Conservation (phyloP, 2,329 filamentous ascomycete species). For the Trichoderma lentiforme region DNA sequence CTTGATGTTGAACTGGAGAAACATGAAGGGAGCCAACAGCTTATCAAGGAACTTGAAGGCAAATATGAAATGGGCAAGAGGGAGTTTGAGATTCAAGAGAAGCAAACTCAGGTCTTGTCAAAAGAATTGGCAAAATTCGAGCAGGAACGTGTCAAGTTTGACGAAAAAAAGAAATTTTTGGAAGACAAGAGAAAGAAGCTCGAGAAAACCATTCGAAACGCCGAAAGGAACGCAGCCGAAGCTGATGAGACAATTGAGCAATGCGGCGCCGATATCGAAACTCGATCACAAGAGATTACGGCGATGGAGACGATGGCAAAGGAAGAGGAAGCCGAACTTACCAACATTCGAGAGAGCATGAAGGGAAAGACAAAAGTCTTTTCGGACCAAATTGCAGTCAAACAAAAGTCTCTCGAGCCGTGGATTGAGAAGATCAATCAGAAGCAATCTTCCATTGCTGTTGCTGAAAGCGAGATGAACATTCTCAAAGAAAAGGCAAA, state of each 20-base stretch:
- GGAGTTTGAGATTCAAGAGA: slow-evolving; percentile 78
- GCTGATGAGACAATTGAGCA: slow-evolving; percentile 75
- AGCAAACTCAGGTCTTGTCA: slow-evolving; percentile 70
- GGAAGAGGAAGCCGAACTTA: slow-evolving; percentile 76
- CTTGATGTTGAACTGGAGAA: slow-evolving; percentile 86
- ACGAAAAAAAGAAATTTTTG: slow-evolving; percentile 96
- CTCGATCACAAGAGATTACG: slow-evolving; percentile 69
- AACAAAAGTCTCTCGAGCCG: slow-evolving; percentile 91
- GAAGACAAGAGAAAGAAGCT: slow-evolving; percentile 89
- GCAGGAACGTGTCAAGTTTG: slow-evolving; percentile 94
- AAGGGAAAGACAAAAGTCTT: slow-evolving; percentile 96
- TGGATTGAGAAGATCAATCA: slow-evolving; percentile 98
- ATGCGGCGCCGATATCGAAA: slow-evolving; percentile 73
- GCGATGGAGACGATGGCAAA: slow-evolving; percentile 73
- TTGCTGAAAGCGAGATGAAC: slow-evolving; percentile 89
- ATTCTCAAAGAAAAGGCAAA: slow-evolving; percentile 89
- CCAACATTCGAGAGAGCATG: slow-evolving; percentile 76
- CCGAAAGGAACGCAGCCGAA: slow-evolving; percentile 70
- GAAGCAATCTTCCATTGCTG: slow-evolving; percentile 89
- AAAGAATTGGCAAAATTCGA: slow-evolving; percentile 93
- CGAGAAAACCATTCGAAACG: slow-evolving; percentile 78
- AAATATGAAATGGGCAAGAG: slow-evolving; percentile 78
- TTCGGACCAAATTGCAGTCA: slow-evolving; percentile 85
- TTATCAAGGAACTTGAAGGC: slow-evolving; percentile 86
- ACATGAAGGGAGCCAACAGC: slow-evolving; percentile 82